A percentile compares a stretch with the other conserved stretches of the same genome.
phyloP scores from a whole-genome alignment of 2,329 filamentous ascomycete genomes.

The Aspergillus unguis region DNA sequence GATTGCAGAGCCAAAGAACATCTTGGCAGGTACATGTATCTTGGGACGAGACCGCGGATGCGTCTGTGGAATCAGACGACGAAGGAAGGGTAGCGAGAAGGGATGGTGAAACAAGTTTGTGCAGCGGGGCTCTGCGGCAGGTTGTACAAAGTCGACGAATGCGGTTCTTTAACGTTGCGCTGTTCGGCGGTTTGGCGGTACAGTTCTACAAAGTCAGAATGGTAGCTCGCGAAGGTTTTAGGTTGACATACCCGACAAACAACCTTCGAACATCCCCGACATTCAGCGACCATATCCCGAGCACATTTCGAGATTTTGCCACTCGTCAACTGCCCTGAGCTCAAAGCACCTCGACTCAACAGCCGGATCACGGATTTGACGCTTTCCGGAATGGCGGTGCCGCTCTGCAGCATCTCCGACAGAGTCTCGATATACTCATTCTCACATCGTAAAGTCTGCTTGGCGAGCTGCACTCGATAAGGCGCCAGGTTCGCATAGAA shows the following conservation, averaged over 20 bases:
- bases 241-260: slow-evolving; percentile 70
- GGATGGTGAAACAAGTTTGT: slow-evolving; percentile 22
- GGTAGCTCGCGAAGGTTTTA: not conserved
- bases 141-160: slow-evolving; percentile 76
- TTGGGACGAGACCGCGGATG: slow-evolving; percentile 46
- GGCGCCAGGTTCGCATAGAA: slow-evolving; percentile 75
- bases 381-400: slow-evolving; percentile 31
- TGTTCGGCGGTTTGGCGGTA: slow-evolving; percentile 74
- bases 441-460: slow-evolving; percentile 72
- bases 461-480: slow-evolving; percentile 69
- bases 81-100: slow-evolving; percentile 27
- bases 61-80: slow-evolving; percentile 38
- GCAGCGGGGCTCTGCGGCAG: slow-evolving; percentile 69
- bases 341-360: slow-evolving; percentile 27
- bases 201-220: slow-evolving; percentile 65
- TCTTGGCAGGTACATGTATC: slow-evolving; percentile 58
- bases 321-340: slow-evolving; percentile 46
- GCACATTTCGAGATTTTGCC: slow-evolving; percentile 78
- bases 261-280: slow-evolving; percentile 70
- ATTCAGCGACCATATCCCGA: slow-evolving; percentile 80
- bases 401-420: slow-evolving; percentile 42
- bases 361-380: slow-evolving; percentile 31
- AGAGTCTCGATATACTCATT: slow-evolving; percentile 59
- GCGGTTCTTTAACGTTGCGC: slow-evolving; percentile 64
- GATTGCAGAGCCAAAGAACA: slow-evolving; percentile 76